phyloP scores from a whole-genome alignment of 768 basidiomycete genomes.

The Mycena amicta region DNA sequence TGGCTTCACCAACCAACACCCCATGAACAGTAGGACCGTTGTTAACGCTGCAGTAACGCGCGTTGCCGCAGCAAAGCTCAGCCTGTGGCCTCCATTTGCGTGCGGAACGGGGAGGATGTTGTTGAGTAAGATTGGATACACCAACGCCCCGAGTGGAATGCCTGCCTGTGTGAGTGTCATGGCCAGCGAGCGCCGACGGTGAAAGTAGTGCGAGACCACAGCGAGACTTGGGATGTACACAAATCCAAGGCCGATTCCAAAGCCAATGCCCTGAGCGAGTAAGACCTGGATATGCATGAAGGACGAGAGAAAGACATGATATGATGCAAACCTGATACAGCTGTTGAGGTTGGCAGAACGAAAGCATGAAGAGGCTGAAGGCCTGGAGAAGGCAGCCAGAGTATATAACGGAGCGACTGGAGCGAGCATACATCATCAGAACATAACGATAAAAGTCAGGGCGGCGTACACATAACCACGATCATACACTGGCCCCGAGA shows the following conservation, averaged over 20 bases:
- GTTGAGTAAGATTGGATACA: constrained; percentile 50
- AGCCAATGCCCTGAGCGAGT: constrained; percentile 48
- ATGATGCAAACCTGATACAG: constrained; percentile 34
- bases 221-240: constrained; percentile 49
- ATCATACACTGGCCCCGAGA: constrained; percentile 52
- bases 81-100: neutral
- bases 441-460: constrained; percentile 54
- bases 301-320: no score
- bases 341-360: constrained; percentile 32
- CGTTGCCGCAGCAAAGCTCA: constrained; percentile 42
- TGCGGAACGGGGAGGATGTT: constrained; percentile 29
- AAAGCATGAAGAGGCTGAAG: constrained; percentile 49
- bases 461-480: no score
- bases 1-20: neutral
- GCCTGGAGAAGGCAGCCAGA: constrained; percentile 45
- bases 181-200: constrained; percentile 45
- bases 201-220: constrained; percentile 53
- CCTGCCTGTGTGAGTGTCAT: constrained; percentile 55
- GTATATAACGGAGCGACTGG: constrained; percentile 37
- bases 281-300: constrained; percentile 36
- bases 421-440: neutral
- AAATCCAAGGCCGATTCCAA: constrained; percentile 49
- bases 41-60: constrained; percentile 41
- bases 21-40: constrained; percentile 33
- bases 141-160: constrained; percentile 41